Evolutionary conservation across 2,329 filamentous ascomycete species (phyloP).

Genomic region (Aspergillus brasiliensis): DNA sequence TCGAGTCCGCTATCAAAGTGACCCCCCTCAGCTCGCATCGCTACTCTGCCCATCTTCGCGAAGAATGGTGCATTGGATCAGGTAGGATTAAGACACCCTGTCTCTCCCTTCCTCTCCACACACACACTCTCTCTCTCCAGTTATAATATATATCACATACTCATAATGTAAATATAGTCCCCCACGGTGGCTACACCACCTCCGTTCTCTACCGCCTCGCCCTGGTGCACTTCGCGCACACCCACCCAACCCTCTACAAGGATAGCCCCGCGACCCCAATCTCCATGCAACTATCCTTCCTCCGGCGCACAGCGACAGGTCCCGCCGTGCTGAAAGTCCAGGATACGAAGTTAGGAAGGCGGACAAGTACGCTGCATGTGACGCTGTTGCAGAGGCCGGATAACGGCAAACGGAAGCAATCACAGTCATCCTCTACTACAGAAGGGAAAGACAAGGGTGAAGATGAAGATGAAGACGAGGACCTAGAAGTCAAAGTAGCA

Average conservation of each 20-base stretch:
- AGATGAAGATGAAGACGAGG: conserved; percentile 36
- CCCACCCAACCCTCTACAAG: conserved; percentile 54
- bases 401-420: too few relatives aligned
- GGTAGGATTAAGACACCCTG: conserved; percentile 44
- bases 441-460: conserved; percentile 24
- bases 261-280: conserved; percentile 58
- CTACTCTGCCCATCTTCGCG: conserved; percentile 58
- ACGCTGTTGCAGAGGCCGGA: conserved; percentile 50
- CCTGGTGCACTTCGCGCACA: conserved; percentile 61
- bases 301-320: conserved; percentile 63
- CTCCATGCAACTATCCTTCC: conserved; percentile 65
- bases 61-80: conserved; percentile 67
- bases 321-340: conserved; percentile 60
- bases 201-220: conserved; percentile 63
- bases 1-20: conserved; percentile 42
- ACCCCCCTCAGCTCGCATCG: conserved; percentile 52
- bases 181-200: conserved; percentile 71
- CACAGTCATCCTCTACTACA: too few relatives aligned
- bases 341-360: conserved; percentile 66
- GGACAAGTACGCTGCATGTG: conserved; percentile 65
- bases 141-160: neutral
- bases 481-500: conserved; percentile 61
- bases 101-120: too few relatives aligned
- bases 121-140: conserved; percentile 7
- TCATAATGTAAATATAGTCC: conserved; percentile 52